Conservation (phyloP, 148 eudicot genomes). For the Talinum fruticosum region DNA sequence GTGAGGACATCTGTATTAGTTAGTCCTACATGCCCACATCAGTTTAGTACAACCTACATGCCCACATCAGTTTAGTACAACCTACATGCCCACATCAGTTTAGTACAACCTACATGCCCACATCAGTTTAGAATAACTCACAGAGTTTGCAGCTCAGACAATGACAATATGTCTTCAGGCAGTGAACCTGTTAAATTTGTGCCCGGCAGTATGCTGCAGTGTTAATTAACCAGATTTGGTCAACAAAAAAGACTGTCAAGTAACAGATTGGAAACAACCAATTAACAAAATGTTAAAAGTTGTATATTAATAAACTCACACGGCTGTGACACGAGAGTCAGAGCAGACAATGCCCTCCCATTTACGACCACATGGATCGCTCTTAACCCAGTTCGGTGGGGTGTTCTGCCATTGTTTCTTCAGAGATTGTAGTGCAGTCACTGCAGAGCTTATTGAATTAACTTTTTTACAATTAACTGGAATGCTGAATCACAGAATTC, state of each 20-base stretch:
- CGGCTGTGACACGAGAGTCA: conserved; percentile 29
- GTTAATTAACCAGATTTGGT: conserved; percentile 1
- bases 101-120: not conserved
- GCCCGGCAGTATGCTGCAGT: conserved; percentile 31
- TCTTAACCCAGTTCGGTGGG: conserved; percentile 34
- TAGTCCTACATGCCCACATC: too few relatives aligned
- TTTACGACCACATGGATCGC: conserved; percentile 36
- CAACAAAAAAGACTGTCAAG: not conserved
- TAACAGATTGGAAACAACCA: not conserved
- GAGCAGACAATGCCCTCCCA: conserved; percentile 38
- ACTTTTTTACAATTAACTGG: not conserved
- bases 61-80: too few relatives aligned
- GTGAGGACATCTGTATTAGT: not conserved
- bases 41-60: too few relatives aligned
- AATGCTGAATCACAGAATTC: not conserved
- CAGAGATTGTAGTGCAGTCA: conserved; percentile 29
- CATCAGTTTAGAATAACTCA: conserved; percentile 14
- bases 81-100: not conserved
- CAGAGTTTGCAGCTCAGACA: conserved; percentile 30
- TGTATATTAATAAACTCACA: conserved; percentile 22
- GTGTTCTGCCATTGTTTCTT: conserved; percentile 30
- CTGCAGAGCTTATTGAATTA: conserved; percentile 16
- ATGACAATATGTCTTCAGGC: conserved; percentile 31
- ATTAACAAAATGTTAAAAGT: not conserved
- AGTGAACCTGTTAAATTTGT: conserved; percentile 28